Evolutionary conservation across 176 grass and related monocot genomes (phyloP).

Genomic region (Calamus simplicifolius): DNA sequence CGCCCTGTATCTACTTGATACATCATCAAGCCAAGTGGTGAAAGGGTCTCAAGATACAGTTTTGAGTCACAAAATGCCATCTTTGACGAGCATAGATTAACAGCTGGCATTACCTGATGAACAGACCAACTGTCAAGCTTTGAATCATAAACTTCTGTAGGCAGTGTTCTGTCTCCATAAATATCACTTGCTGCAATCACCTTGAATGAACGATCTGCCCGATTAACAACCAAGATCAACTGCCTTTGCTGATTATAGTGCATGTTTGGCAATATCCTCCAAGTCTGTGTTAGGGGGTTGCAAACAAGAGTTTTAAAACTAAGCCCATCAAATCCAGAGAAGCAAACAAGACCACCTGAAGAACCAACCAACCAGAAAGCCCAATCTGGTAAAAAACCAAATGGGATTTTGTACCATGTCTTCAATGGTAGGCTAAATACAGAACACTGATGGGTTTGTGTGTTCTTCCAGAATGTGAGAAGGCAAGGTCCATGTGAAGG

Average conservation of each 20-base stretch:
- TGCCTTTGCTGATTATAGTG: slow-evolving; percentile 87
- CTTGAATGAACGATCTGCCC: slow-evolving; percentile 41
- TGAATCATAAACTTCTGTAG: slow-evolving; percentile 91
- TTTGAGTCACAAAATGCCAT: slow-evolving; percentile 92
- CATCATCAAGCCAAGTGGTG: slow-evolving; percentile 93
- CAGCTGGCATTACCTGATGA: slow-evolving; percentile 77
- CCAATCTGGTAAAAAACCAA: slow-evolving; percentile 74
- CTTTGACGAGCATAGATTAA: slow-evolving; percentile 84
- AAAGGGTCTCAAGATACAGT: slow-evolving; percentile 89
- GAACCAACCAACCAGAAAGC: slow-evolving; percentile 92
- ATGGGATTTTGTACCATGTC: slow-evolving; percentile 68
- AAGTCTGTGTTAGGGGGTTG: slow-evolving; percentile 81
- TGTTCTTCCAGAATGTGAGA: slow-evolving; percentile 60
- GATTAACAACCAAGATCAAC: slow-evolving; percentile 61
- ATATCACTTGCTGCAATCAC: slow-evolving; percentile 78
- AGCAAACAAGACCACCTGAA: slow-evolving; percentile 79
- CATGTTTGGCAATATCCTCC: slow-evolving; percentile 66
- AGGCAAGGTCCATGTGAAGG: slow-evolving; percentile 80
- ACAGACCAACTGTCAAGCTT: slow-evolving; percentile 48
- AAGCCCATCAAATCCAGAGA: slow-evolving; percentile 68
- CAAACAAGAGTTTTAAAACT: slow-evolving; percentile 68
- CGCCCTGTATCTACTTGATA: slow-evolving; percentile 51
- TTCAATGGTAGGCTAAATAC: slow-evolving; percentile 72
- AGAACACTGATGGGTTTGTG: slow-evolving; percentile 46
- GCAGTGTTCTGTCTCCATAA: slow-evolving; percentile 76